These are phyloP conservation scores for Phytophthora boehmeriae DNA, from an alignment of 352 stramenopile species.

Conservation along the genomic window DNA sequence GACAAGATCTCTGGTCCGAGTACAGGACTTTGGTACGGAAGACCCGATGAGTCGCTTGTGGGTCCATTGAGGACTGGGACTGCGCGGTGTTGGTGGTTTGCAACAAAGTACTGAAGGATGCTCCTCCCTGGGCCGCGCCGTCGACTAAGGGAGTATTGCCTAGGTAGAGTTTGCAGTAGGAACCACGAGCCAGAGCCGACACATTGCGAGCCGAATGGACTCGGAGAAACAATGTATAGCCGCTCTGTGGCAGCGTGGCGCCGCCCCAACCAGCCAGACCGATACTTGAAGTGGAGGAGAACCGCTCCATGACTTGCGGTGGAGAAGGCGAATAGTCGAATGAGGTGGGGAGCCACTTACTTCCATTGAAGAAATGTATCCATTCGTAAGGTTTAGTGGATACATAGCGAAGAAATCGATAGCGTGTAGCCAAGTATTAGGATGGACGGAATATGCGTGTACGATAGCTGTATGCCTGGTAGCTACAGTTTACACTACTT, in stretches of 20 bases:
- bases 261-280: slow-evolving; percentile 31
- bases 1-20: slow-evolving; percentile 41
- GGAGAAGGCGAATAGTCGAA: slow-evolving; percentile 18
- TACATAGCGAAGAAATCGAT: background rate
- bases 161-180: slow-evolving; percentile 74
- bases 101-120: slow-evolving; percentile 35
- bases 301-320: slow-evolving; percentile 23
- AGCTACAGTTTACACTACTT: background rate
- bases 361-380: slow-evolving; percentile 26
- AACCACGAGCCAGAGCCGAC: slow-evolving; percentile 41
- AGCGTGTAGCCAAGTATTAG: no score
- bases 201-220: slow-evolving; percentile 67
- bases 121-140: slow-evolving; percentile 28
- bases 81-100: background rate
- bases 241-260: slow-evolving; percentile 19
- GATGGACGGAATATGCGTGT: no score
- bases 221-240: slow-evolving; percentile 65
- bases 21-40: slow-evolving; percentile 66
- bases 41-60: slow-evolving; percentile 36
- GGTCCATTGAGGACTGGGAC: slow-evolving; percentile 1
- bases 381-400: slow-evolving; percentile 16
- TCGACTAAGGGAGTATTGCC: slow-evolving; percentile 61
- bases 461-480: background rate
- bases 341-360: slow-evolving; percentile 7
- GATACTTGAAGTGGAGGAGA: slow-evolving; percentile 16